Evolutionary conservation across 2,329 filamentous ascomycete genomes (phyloP), one percentile per base, ranked within the genome.

Genomic region (Podosphaera xanthii): DNA sequence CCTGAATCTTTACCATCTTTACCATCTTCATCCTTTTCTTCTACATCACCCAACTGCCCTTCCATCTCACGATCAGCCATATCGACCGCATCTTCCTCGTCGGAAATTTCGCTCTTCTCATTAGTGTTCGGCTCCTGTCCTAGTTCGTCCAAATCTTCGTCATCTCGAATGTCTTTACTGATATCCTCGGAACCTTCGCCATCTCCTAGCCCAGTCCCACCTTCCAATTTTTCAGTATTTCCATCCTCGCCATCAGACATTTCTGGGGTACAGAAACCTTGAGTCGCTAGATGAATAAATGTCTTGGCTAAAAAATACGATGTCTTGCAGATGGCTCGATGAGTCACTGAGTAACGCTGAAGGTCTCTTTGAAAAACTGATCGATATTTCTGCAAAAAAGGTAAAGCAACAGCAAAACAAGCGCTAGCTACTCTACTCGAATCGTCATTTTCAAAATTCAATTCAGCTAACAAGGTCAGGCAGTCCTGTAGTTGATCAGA

Each of bases 101-200:
- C 82, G 64, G 90, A 83, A 59, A 89, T 84, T 14, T 86, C 83
- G 48, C 75, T 72, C 44, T 79, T 75, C 34, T 74, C 69, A 49
- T 74, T 72, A 40, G 78, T 74, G 61, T 87, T 84, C 49, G 82
- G 78, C 66, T 96, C 86, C 69, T 96, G 87, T 0, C 92, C 91
- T 52, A 98, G 75, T 64, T 98, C 92, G 0, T 86, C 82, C 3
- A 98, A 74, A 68, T 98, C 90, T 69, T 99, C 92, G 61, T 98
- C 91, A 14, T 91, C 84, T 63, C 87, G 82, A 54, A 98, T 85
- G 67, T 98, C 92, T 69, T 98, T 97, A 71, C 90, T 97, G 63
- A 98, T 97, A 70, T 98, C 91, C 69, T 98, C 90, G 3, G 86
- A 90, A 22, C 91, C 94, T 70, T 96, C 87, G 9, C 92, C 94